These are phyloP conservation scores for Nevesoporus exiguus DNA, from an alignment of 768 basidiomycete genomes.

Conservation along the genomic window DNA sequence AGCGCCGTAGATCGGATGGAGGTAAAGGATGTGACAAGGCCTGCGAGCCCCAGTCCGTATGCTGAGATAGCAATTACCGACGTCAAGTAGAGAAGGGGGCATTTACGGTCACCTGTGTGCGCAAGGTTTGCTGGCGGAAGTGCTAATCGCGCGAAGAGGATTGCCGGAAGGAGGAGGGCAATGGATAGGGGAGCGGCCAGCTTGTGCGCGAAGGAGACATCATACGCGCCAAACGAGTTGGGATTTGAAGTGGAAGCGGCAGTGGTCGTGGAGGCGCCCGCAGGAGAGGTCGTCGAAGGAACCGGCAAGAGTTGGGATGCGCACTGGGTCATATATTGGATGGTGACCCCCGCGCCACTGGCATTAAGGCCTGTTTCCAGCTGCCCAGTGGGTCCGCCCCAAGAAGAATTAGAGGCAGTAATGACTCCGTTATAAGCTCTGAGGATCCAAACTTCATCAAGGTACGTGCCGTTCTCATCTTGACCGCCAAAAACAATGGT, in stretches of 20 bases:
- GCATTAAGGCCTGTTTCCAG: constrained; percentile 64
- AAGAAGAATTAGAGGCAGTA: constrained; percentile 49
- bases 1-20: constrained; percentile 37
- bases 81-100: constrained; percentile 35
- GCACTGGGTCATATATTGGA: constrained; percentile 59
- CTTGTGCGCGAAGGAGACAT: constrained; percentile 47
- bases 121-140: constrained; percentile 33
- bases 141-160: constrained; percentile 42
- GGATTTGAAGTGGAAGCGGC: constrained; percentile 10
- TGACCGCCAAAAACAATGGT: constrained; percentile 78
- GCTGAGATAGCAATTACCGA: constrained; percentile 41
- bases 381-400: constrained; percentile 66
- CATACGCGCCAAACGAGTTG: constrained; percentile 30
- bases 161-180: constrained; percentile 40
- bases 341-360: constrained; percentile 61
- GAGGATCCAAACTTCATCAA: constrained; percentile 77
- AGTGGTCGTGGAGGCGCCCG: constrained; percentile 16
- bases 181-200: constrained; percentile 47
- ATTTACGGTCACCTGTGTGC: constrained; percentile 19
- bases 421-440: constrained; percentile 65
- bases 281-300: constrained; percentile 22
- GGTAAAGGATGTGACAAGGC: constrained; percentile 61
- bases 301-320: constrained; percentile 38
- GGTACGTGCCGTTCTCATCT: constrained; percentile 60
- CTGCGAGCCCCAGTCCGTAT: constrained; percentile 61